Base-by-base conservation (phyloP, 768 basidiomycete genomes). In the Pleurotus pulmonarius region DNA sequence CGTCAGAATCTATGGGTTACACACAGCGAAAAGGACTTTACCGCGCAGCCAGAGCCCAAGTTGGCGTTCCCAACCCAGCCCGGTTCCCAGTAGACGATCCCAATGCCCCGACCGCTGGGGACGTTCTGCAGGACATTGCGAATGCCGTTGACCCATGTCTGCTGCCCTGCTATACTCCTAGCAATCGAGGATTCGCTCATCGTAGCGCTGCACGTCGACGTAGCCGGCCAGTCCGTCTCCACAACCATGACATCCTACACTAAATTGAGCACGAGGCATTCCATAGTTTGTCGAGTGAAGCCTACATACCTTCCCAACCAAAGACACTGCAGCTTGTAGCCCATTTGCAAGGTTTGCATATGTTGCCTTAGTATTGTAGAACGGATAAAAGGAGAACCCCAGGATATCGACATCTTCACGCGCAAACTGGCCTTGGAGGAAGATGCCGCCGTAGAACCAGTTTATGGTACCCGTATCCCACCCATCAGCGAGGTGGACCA, bases 371-470 rank as follows among this genome's bases (percentile, higher is more conserved):
- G 80, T 75, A 43, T 76, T 80, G 60, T 85, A 85, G 70, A 83
- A 86, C 1, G 84, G 84, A 60, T 86, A 86, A 70, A 84, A 84
- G 9, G 83, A 85, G 65, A 86, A 82, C 18, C 82, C 83, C 63
- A 85, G 73, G 56, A 83, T 70, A 61, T 86, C 85, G 46, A 85
- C 69, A 57, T 85, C 81, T 22, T 68, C 60, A 1, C 73, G 67
- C 12, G 76, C 66, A 38, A 86, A 67, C 60, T 82, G 70, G 5
- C 84, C 84, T 0, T 74, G 67, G 45, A 79, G 74, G 69, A 84
- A 83, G 46, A 85, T 76, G 16, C 74, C 69, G 34, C 71, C 68
- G 65, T 74, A 87, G 66, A 81, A 86, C 40, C 70, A 81, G 55
- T 67, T 67, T 45, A 82, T 72, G 2, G 68, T 70, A 20, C 67